Base-by-base conservation (phyloP, 176 grass and related monocot species). In the Tillandsia leiboldiana region DNA sequence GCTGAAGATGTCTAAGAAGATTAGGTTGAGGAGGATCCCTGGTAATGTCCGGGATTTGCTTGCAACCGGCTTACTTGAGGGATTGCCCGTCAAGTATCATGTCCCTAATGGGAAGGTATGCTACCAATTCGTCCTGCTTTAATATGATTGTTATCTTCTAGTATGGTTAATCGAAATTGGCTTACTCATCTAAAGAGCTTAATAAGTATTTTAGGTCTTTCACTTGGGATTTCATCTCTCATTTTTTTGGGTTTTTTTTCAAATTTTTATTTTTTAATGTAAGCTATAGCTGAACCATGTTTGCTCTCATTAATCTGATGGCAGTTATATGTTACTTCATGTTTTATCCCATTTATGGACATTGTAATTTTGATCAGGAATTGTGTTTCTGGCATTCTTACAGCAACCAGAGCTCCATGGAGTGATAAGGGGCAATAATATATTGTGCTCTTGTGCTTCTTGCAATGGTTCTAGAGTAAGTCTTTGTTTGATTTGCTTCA, bases 41-140 rank as follows among this genome's bases (percentile, higher is more conserved):
- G 57, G 47, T 26, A 97, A 88, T 48, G 78, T 92, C 67, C 87
- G 69, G 78, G 86, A 92, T 17, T 80, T 96, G 68, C 81, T 96
- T 0, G 70, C 83, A 77, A 97, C 93, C 11, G 83, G 89, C 52
- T 71, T 97, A 82, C 93, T 97, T 17, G 86, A 97, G 51, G 93
- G 86, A 24, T 84, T 90, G 28, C 88, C 81, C 26, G 93, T 97
- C 78, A 86, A 92, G 73, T 97, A 97, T 72, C 72, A 82, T 70
- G 70, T 80, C 65, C 83, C 23, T 48, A 99, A 81, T 73, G 82
- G 79, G 42, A 99, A 89, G 89, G 94, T 99, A 70, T 57, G 23
- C 56, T 18, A 42, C 33, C 33, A 42, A 42, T 42, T 42, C 33
- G 4, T 42, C 33, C 33, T 7, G 33, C 33, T 42, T 42, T 42